These are phyloP conservation scores for Suillus clintonianus DNA, from an alignment of 768 basidiomycete genomes.

Conservation along the genomic window DNA sequence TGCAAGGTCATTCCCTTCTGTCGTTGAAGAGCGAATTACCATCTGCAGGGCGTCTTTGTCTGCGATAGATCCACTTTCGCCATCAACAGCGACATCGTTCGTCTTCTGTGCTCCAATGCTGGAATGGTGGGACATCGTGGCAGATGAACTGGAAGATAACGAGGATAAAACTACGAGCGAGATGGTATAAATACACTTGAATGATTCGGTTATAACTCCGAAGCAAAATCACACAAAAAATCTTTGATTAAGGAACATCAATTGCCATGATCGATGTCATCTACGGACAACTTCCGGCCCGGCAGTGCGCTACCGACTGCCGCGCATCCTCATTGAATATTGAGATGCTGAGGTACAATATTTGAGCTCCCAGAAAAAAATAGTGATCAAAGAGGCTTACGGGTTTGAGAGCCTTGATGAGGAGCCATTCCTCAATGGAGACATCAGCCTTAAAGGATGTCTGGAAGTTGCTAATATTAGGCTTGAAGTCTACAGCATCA, in stretches of 20 bases:
- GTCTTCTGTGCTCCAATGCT: constrained; percentile 13
- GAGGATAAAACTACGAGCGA: neutral
- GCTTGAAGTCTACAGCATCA: neutral
- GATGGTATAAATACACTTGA: constrained; percentile 32
- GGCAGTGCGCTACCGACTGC: neutral
- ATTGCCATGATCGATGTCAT: neutral
- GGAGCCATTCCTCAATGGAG: constrained; percentile 87
- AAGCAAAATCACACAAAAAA: constrained; percentile 11
- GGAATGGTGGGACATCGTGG: constrained; percentile 24
- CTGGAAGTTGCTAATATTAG: constrained; percentile 39
- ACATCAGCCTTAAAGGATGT: constrained; percentile 87
- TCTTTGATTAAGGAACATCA: neutral
- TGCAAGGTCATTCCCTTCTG: constrained; percentile 31
- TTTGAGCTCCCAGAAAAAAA: neutral
- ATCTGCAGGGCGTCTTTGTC: constrained; percentile 56
- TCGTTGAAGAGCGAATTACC: constrained; percentile 44
- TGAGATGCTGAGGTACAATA: constrained; percentile 35
- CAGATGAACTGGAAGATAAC: neutral
- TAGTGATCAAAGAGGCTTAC: constrained; percentile 41
- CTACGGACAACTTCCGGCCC: constrained; percentile 10
- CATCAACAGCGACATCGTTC: constrained; percentile 9
- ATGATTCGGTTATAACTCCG: constrained; percentile 26
- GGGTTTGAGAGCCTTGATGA: constrained; percentile 85
- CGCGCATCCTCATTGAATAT: constrained; percentile 29
- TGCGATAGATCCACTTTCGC: constrained; percentile 31